phyloP scores from a whole-genome alignment of 345 rosid genomes.

The Adansonia digitata region DNA sequence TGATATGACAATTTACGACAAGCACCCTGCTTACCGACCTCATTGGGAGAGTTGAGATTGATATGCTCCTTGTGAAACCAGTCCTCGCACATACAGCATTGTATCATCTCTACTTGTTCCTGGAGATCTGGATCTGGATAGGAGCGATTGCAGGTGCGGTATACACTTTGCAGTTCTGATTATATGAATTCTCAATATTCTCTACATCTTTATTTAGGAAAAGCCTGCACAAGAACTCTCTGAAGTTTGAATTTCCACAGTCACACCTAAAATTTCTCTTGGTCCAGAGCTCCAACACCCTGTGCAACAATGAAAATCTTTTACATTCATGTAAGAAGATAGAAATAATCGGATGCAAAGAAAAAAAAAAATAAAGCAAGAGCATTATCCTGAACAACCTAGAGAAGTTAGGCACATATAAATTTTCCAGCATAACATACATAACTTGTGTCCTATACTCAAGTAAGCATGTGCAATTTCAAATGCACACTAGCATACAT shows the following conservation, averaged over 20 bases:
- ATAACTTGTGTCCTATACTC: background rate
- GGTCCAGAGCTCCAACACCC: conserved; percentile 86
- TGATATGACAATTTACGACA: background rate
- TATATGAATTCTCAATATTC: conserved; percentile 73
- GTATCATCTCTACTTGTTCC: conserved; percentile 96
- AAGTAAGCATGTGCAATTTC: background rate
- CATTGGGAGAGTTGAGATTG: conserved; percentile 49
- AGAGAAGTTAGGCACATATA: background rate
- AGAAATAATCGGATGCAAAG: background rate
- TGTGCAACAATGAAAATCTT: background rate
- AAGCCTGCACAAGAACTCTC: conserved; percentile 78
- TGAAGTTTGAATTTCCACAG: conserved; percentile 92
- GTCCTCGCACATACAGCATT: conserved; percentile 93
- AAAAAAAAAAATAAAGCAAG: background rate
- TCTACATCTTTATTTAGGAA: conserved; percentile 65
- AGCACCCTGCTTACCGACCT: conserved; percentile 37
- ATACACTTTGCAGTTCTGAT: conserved; percentile 84
- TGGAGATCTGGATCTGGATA: conserved; percentile 91
- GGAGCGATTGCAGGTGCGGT: conserved; percentile 73
- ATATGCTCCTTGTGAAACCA: conserved; percentile 97
- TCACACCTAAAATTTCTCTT: conserved; percentile 89
- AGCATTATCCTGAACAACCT: background rate
- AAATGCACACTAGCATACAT: background rate
- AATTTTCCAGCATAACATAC: background rate
- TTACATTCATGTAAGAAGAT: background rate